Base-by-base conservation (phyloP, 177 flowering plant species). In the Vitis hybrid region DNA sequence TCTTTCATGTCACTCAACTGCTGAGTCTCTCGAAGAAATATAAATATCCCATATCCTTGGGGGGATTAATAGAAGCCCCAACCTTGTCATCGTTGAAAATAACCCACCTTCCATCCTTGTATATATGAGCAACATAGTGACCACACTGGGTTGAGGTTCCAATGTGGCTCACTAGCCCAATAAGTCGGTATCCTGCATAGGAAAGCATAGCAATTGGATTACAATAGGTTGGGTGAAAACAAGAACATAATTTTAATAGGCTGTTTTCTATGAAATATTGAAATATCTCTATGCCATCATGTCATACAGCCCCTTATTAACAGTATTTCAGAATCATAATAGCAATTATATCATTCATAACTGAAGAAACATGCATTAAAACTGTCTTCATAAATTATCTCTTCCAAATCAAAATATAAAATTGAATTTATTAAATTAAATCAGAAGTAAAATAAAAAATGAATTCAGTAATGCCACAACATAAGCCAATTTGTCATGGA, bases 61-160 rank as follows among this genome's bases (percentile, higher is more conserved):
- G 99, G 0, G 97, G 97, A 70, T 91, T 82, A 18, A 85, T 70
- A 0, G 99, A 96, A 54, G 86, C 93, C 8, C 93, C 99, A 18
- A 93, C 99, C 76, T 93, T 96, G 71, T 79, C 83, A 58, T 96
- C 99, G 27, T 96, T 96, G 85, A 86, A 96, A 72, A 96, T 91
- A 5, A 82, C 94, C 99, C 99, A 96, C 74, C 89, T 82, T 11
- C 97, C 98, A 58, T 93, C 97, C 78, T 96, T 93, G 24, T 73
- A 54, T 19, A 96, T 82, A 79, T 96, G 99, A 63, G 99, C 98
- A 56, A 96, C 98, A 65, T 96, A 96, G 75, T 96, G 99, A 6
- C 99, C 99, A 40, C 99, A 96, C 2, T 91, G 99, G 4, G 97
- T 92, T 6, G 99, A 96, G 50, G 97, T 94, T 65, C 99, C 99